Base-by-base conservation (phyloP, 176 grass and related monocot genomes). In the Triticum dicoccoides region DNA sequence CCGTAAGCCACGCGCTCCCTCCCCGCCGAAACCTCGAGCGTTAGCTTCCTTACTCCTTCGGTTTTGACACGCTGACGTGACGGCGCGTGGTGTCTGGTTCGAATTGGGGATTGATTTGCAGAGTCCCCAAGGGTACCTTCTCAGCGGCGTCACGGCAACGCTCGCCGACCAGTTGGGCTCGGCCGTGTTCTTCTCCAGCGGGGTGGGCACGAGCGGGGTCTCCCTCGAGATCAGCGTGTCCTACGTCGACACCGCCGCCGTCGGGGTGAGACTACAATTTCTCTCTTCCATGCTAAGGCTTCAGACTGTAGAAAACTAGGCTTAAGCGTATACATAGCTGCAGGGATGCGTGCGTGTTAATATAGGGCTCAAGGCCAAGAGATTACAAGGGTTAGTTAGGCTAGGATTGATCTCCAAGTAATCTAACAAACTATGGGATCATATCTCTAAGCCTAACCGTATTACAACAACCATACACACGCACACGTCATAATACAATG, bases 111-210 rank as follows among this genome's bases (percentile, higher is more conserved):
- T 80, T 80, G 58, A 56, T 66, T 87, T 79, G 63, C 71, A 96
- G 97, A 91, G 65, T 63, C 72, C 90, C 3, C 87, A 64, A 37
- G 88, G 81, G 68, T 89, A 85, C 85, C 87, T 99, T 41, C 71
- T 88, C 61, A 86, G 92, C 64, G 90, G 90, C 69, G 90, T 90
- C 61, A 92, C 91, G 51, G 89, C 88, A 65, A 83, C 97, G 65
- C 83, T 99, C 62, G 92, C 92, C 30, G 97, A 96, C 82, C 62
- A 90, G 61, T 27, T 99, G 17, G 97, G 97, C 5, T 96, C 94
- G n/a, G 89, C 85, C 8, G 90, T 89, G 59, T 78, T 99, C 76
- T 77, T 1, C 84, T 80, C 39, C 84, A 80, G 70, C 30, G 92
- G 91, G 2, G 3, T 90, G 8, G 32, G 0, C 45, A 2, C 4